These are phyloP conservation scores for Xylaria cubensis DNA, from an alignment of 495 filamentous ascomycete genomes.

Conservation along the genomic window DNA sequence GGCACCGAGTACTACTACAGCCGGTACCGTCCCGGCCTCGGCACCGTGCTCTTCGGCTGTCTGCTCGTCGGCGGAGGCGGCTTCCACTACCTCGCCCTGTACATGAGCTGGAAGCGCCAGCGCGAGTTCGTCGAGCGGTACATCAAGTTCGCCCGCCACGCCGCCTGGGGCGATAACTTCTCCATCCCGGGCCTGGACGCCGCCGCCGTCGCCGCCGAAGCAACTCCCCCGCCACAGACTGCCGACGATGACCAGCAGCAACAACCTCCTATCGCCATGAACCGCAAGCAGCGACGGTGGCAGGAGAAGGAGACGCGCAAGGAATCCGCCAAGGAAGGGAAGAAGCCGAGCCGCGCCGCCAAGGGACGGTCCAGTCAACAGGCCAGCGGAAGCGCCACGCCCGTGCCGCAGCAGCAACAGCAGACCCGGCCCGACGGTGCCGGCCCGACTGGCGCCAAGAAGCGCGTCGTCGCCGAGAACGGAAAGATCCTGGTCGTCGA, in stretches of 20 bases:
- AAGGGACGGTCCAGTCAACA: slow-evolving; percentile 41
- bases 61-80: slow-evolving; percentile 84
- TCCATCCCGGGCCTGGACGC: slow-evolving; percentile 72
- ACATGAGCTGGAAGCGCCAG: slow-evolving; percentile 86
- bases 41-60: slow-evolving; percentile 80
- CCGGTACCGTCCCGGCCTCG: slow-evolving; percentile 88
- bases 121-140: slow-evolving; percentile 89
- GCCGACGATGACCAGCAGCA: slow-evolving; percentile 49
- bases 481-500: slow-evolving; percentile 95
- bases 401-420: slow-evolving; percentile 29
- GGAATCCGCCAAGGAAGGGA: slow-evolving; percentile 55
- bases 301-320: slow-evolving; percentile 82
- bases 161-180: slow-evolving; percentile 85
- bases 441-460: slow-evolving; percentile 70
- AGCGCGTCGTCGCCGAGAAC: slow-evolving; percentile 88
- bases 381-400: slow-evolving; percentile 38
- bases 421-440: slow-evolving; percentile 36
- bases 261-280: slow-evolving; percentile 62
- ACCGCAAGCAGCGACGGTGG: slow-evolving; percentile 85
- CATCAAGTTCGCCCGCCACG: slow-evolving; percentile 84
- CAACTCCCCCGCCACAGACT: slow-evolving; percentile 44
- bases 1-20: slow-evolving; percentile 98
- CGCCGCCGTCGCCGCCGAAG: slow-evolving; percentile 38
- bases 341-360: slow-evolving; percentile 35
- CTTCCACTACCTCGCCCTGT: slow-evolving; percentile 82